Evolutionary conservation across 2,329 filamentous ascomycete genomes (phyloP).

Genomic region (Shiraia sp.): DNA sequence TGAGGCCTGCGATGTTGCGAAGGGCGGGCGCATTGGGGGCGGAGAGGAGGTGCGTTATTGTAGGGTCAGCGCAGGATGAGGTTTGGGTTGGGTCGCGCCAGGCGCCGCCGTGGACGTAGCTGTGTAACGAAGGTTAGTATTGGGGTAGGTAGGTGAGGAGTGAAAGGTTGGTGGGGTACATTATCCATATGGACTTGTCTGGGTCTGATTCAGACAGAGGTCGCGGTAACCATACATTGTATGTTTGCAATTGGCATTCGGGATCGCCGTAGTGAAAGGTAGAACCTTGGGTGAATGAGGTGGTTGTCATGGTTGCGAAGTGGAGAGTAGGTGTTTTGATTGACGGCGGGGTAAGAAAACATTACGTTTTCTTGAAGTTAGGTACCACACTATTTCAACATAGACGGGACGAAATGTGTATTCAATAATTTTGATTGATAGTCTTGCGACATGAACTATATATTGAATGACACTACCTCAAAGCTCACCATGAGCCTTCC

Average conservation of each 20-base stretch:
- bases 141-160: not conserved
- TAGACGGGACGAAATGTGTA: not conserved
- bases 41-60: conserved; percentile 42
- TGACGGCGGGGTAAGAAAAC: conserved; percentile 18
- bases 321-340: conserved; percentile 7
- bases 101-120: conserved; percentile 56
- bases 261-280: conserved; percentile 33
- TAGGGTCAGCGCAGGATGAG: conserved; percentile 40
- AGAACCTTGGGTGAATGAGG: conserved; percentile 19
- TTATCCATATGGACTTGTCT: conserved; percentile 35
- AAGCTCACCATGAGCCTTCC: not conserved
- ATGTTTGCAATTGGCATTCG: conserved; percentile 44
- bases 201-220: conserved; percentile 24
- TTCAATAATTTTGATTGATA: no score
- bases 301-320: conserved; percentile 19
- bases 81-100: conserved; percentile 54
- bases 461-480: conserved; percentile 12
- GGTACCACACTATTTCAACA: not conserved
- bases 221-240: conserved; percentile 49
- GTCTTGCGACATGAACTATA: no score
- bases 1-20: conserved; percentile 60
- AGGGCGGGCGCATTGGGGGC: no score
- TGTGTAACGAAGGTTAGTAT: conserved; percentile 10
- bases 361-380: not conserved
- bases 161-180: conserved; percentile 26